Conservation (phyloP, 306 rosid genomes). For the Prosopis cineraria region DNA sequence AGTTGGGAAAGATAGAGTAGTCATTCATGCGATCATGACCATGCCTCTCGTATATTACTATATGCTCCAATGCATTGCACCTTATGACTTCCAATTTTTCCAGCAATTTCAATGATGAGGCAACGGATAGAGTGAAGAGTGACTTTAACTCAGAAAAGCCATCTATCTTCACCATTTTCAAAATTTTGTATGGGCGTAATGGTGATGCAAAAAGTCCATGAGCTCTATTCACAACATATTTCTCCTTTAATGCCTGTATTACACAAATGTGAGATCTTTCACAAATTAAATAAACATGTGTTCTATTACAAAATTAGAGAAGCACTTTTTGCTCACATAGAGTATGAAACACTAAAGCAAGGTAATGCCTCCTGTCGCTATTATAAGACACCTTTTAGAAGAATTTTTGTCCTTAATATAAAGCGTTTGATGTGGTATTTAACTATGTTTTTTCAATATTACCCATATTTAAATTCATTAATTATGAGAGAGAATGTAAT, state of each 20-base stretch:
- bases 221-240: neutral
- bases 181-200: neutral
- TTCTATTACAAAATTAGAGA: too few relatives aligned
- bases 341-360: too few relatives aligned
- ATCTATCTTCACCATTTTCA: neutral
- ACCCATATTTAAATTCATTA: too few relatives aligned
- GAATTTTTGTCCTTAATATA: too few relatives aligned
- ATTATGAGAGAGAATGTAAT: too few relatives aligned
- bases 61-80: neutral
- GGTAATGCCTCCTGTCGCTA: too few relatives aligned
- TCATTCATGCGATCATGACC: neutral
- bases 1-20: neutral
- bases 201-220: neutral
- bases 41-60: neutral
- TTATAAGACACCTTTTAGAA: too few relatives aligned
- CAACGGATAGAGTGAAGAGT: slow-evolving; percentile 19
- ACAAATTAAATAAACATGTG: too few relatives aligned
- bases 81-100: neutral
- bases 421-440: too few relatives aligned
- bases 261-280: too few relatives aligned
- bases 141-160: slow-evolving; percentile 4
- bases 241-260: neutral
- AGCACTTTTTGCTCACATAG: too few relatives aligned
- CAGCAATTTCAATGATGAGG: slow-evolving; percentile 14
- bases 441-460: too few relatives aligned